These are phyloP conservation scores for Neobulgaria alba DNA, from an alignment of 2,329 filamentous ascomycete species.

Conservation along the genomic window DNA sequence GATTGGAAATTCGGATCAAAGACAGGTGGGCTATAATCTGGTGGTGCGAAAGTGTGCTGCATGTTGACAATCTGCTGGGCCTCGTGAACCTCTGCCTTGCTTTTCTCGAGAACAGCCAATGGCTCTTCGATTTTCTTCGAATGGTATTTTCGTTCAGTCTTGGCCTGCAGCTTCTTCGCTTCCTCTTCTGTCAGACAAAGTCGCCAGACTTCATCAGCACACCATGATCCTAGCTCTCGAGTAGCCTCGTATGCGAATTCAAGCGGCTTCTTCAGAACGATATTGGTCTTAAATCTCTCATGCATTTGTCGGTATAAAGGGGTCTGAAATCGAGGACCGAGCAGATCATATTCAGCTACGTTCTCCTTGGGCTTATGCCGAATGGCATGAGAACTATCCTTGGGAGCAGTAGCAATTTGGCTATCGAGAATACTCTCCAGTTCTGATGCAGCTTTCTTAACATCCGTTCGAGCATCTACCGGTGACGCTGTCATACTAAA, in stretches of 20 bases:
- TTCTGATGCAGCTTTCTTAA: slow-evolving; percentile 59
- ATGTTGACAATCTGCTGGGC: slow-evolving; percentile 49
- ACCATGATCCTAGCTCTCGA: slow-evolving; percentile 71
- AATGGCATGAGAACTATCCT: slow-evolving; percentile 36
- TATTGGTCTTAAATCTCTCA: slow-evolving; percentile 38
- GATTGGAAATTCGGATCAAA: neutral
- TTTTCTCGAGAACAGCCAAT: slow-evolving; percentile 39
- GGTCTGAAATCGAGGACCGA: slow-evolving; percentile 50
- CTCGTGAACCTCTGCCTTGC: slow-evolving; percentile 48
- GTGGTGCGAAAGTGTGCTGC: slow-evolving; percentile 37
- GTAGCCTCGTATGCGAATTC: slow-evolving; percentile 49
- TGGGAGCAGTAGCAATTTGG: slow-evolving; percentile 67
- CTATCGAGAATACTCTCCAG: slow-evolving; percentile 72
- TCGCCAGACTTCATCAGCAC: slow-evolving; percentile 73
- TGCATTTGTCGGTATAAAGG: slow-evolving; percentile 52
- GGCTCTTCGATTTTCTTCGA: slow-evolving; percentile 19
- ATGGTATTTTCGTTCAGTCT: slow-evolving; percentile 37
- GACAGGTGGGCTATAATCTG: too few species aligned
- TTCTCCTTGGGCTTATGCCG: slow-evolving; percentile 45
- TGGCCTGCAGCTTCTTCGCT: slow-evolving; percentile 50
- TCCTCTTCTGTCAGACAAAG: slow-evolving; percentile 58
- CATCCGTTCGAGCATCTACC: slow-evolving; percentile 71
- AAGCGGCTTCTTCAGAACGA: slow-evolving; percentile 32
- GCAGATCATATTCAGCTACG: slow-evolving; percentile 42
- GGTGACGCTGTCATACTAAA: slow-evolving; percentile 98